Percentiles rank a stretch among this genome's conserved stretches.
phyloP scores from a whole-genome alignment of 441 rosid genomes.

The Lagerstroemia fauriei region DNA sequence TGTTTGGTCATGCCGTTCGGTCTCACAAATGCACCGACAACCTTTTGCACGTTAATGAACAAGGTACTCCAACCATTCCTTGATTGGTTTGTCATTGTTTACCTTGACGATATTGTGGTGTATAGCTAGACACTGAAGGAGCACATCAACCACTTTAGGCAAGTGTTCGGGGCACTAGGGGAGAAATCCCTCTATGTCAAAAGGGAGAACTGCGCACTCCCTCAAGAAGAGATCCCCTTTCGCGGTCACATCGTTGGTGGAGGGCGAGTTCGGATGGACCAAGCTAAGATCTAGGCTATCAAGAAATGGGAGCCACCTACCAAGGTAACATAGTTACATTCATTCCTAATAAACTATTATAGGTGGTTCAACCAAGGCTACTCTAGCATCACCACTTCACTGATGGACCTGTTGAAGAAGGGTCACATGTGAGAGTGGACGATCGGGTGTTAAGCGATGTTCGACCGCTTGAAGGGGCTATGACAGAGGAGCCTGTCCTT shows the following conservation, averaged over 20 bases:
- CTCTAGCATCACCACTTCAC: not conserved
- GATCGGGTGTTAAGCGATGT: too few relatives aligned
- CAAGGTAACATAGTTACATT: not conserved
- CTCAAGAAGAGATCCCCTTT: not conserved
- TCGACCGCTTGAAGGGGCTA: too few relatives aligned
- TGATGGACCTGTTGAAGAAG: too few relatives aligned
- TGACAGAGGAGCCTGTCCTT: too few relatives aligned
- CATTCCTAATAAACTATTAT: constrained; percentile 11
- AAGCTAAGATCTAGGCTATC: not conserved
- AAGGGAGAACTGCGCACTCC: not conserved
- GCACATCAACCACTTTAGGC: not conserved
- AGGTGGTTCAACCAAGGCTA: not conserved
- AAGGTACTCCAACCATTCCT: not conserved
- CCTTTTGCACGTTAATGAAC: not conserved
- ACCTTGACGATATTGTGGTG: not conserved
- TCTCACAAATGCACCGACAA: not conserved
- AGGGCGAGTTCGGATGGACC: not conserved
- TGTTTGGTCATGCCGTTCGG: not conserved
- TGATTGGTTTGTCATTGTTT: not conserved
- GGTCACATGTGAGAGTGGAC: too few relatives aligned
- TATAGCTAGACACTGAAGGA: not conserved
- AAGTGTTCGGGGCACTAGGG: not conserved
- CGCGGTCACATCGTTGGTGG: not conserved
- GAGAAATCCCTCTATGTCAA: not conserved
- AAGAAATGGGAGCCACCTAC: not conserved